Evolutionary conservation across 805 yeast genomes (phyloP).

Genomic region (Pichia gijzeniarum): DNA sequence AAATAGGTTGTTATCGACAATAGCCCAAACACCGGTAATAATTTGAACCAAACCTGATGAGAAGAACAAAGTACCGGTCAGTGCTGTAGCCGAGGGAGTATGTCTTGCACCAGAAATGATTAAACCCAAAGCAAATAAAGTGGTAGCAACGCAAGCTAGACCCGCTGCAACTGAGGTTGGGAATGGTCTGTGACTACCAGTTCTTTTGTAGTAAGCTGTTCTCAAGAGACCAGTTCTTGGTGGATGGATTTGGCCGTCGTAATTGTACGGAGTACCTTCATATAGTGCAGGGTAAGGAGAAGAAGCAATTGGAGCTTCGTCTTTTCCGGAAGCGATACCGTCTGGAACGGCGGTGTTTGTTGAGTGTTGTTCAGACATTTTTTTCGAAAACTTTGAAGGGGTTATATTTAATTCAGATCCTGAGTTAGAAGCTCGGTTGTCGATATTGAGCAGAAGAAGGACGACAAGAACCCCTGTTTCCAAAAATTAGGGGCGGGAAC

Average conservation of each 20-base stretch:
- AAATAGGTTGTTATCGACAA: constrained; percentile 40
- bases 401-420: no score
- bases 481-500: no score
- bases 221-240: constrained; percentile 37
- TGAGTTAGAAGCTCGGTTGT: no score
- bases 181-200: constrained; percentile 36
- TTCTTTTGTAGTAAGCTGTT: constrained; percentile 39
- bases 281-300: constrained; percentile 7
- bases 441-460: no score
- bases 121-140: constrained; percentile 44
- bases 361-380: constrained; percentile 22
- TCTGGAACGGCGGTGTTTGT: constrained; percentile 24
- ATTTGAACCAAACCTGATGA: constrained; percentile 44
- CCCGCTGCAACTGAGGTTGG: constrained; percentile 49
- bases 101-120: constrained; percentile 39
- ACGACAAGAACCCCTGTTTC: no score
- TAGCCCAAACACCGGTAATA: constrained; percentile 46
- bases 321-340: constrained; percentile 13
- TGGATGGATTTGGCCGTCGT: constrained; percentile 28
- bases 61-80: constrained; percentile 39
- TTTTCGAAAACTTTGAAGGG: background rate
- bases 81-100: constrained; percentile 36
- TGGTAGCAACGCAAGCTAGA: constrained; percentile 37
- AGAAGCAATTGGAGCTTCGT: constrained; percentile 11
- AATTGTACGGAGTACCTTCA: constrained; percentile 13